Conservation (phyloP, 257 asterid species). For the Salvia rosmarinus region DNA sequence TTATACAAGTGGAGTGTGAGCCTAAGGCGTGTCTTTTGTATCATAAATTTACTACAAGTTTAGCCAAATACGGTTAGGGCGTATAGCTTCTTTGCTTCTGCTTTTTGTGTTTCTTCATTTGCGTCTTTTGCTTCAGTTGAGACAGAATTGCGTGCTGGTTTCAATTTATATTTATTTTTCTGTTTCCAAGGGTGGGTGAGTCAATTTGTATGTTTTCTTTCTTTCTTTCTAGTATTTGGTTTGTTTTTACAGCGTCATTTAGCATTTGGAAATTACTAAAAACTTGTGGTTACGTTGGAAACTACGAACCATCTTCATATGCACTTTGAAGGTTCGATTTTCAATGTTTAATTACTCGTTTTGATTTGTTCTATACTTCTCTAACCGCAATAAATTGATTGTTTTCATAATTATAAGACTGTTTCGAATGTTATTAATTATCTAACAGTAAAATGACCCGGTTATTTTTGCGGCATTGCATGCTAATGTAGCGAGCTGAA, state of each 20-base stretch:
- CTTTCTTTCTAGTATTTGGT: neutral
- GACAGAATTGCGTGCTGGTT: constrained; percentile 26
- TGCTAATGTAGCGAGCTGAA: too few relatives aligned
- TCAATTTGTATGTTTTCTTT: constrained; percentile 29
- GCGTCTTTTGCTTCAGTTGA: constrained; percentile 22
- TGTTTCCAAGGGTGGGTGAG: constrained; percentile 27
- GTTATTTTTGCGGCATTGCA: too few relatives aligned
- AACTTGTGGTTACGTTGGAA: constrained; percentile 52
- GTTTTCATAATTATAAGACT: too few relatives aligned
- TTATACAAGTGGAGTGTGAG: neutral
- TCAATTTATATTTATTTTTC: constrained; percentile 19
- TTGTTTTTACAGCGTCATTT: neutral
- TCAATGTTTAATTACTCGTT: constrained; percentile 4
- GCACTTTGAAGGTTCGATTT: constrained; percentile 38
- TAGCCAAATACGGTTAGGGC: constrained; percentile 13
- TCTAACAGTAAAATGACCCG: too few relatives aligned
- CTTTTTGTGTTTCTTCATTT: constrained; percentile 4
- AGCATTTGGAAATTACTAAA: neutral
- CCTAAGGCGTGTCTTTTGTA: constrained; percentile 28
- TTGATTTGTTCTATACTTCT: too few relatives aligned
- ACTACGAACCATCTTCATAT: constrained; percentile 35
- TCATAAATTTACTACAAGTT: constrained; percentile 24
- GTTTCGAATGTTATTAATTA: too few relatives aligned
- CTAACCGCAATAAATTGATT: too few relatives aligned
- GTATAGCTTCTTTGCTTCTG: neutral